A percentile compares a stretch with the other conserved stretches of the same genome.
These are phyloP conservation scores for Inga oerstediana DNA, from an alignment of 306 rosid species.

Conservation along the genomic window DNA sequence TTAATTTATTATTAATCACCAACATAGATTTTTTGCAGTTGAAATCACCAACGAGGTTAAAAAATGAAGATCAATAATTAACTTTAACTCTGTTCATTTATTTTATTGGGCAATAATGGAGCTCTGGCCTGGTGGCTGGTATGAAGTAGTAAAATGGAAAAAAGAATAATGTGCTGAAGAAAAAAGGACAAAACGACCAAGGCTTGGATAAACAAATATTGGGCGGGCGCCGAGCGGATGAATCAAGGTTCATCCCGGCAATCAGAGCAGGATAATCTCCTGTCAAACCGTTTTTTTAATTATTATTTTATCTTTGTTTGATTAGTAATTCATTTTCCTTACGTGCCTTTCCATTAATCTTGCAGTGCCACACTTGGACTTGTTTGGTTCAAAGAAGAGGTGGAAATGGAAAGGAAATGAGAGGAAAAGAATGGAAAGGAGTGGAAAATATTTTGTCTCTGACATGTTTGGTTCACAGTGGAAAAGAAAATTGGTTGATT, in stretches of 20 bases:
- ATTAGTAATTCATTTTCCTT: constrained; percentile 20
- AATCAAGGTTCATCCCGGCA: constrained; percentile 26
- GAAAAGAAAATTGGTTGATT: too few relatives aligned
- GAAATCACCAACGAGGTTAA: not conserved
- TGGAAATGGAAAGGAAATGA: too few relatives aligned
- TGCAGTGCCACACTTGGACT: constrained; percentile 42
- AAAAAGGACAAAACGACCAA: not conserved
- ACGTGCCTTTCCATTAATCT: constrained; percentile 44
- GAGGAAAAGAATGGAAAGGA: too few relatives aligned
- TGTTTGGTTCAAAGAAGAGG: not conserved
- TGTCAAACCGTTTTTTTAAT: constrained; percentile 41
- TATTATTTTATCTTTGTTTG: not conserved
- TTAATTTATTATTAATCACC: not conserved
- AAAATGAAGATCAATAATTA: not conserved
- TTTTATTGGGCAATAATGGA: not conserved
- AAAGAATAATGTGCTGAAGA: not conserved
- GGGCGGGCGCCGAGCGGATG: not conserved
- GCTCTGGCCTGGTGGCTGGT: too few relatives aligned
- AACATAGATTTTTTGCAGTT: not conserved
- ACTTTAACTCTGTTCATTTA: not conserved
- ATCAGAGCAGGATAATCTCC: constrained; percentile 7
- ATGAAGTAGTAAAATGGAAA: not conserved
- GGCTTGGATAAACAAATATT: not conserved
- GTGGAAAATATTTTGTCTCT: too few relatives aligned
- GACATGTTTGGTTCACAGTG: too few relatives aligned